phyloP scores from a whole-genome alignment of 2,329 filamentous ascomycete species.

The Penicillium verrucosum region DNA sequence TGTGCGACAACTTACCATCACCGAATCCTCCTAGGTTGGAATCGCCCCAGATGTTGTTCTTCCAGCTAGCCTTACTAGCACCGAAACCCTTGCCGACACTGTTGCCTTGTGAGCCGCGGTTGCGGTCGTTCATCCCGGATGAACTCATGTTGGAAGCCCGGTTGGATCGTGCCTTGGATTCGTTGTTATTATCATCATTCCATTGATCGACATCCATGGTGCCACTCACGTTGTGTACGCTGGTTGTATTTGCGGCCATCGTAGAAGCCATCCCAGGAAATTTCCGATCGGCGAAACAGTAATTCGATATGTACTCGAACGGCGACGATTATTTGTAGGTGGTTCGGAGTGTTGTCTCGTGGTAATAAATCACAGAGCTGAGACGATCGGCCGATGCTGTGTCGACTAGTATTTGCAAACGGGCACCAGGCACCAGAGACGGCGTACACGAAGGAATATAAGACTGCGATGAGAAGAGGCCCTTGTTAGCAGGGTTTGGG shows the following conservation, averaged over 20 bases:
- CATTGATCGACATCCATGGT: neutral
- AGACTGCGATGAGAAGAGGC: conserved; percentile 17
- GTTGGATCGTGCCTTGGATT: conserved; percentile 32
- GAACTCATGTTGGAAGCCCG: conserved; percentile 42
- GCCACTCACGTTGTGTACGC: conserved; percentile 39
- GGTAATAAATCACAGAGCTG: conserved; percentile 22
- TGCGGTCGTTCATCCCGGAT: conserved; percentile 36
- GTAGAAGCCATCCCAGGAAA: conserved; percentile 34
- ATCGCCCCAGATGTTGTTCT: conserved; percentile 54
- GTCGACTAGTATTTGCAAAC: conserved; percentile 30
- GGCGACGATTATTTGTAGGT: conserved; percentile 19
- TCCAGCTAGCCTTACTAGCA: conserved; percentile 43
- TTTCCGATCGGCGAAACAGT: conserved; percentile 14
- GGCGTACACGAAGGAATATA: conserved; percentile 28
- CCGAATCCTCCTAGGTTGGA: conserved; percentile 46
- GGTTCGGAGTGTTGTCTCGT: conserved; percentile 10
- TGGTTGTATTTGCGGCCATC: conserved; percentile 36
- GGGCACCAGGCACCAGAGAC: conserved; percentile 31
- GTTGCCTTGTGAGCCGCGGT: conserved; percentile 37
- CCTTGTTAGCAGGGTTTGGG: conserved; percentile 18
- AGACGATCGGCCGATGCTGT: conserved; percentile 16
- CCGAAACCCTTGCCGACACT: conserved; percentile 46
- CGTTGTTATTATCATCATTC: conserved; percentile 12
- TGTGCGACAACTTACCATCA: conserved; percentile 31
- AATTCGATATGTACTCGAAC: conserved; percentile 28